Base-by-base conservation (phyloP, 2,329 filamentous ascomycete species). In the Scytalidium sp. region DNA sequence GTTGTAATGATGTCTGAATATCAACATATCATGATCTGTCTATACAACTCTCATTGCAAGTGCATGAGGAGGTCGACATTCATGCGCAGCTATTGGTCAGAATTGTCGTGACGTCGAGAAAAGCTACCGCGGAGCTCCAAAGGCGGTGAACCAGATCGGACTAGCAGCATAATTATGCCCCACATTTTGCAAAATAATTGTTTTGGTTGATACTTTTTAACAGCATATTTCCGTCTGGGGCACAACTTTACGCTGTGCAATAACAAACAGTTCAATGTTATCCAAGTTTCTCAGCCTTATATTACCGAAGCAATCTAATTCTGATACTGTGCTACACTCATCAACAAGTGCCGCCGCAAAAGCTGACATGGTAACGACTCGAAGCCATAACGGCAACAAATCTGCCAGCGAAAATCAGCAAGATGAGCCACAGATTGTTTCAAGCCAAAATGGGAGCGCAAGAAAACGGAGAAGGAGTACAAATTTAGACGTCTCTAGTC, bases 221-320 rank as follows among this genome's bases (percentile, higher is more conserved):
- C n/a, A n/a, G n/a, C n/a, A n/a, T n/a, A n/a, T n/a, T n/a, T n/a
- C n/a, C n/a, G n/a, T n/a, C n/a, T n/a, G 32, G 7, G 17, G 32
- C 17, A 4, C 17, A 36, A 7, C 15, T 36, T n/a, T 8, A 5
- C 32, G 6, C n/a, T n/a, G 32, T n/a, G 17, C 15, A 6, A 36
- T n/a, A 36, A 36, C 4, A 36, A n/a, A n/a, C 27, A 10, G 19
- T 32, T 45, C 45, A 22, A 64, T 64, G 61, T 58, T 64, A 41
- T 60, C 59, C 8, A 55, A 54, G 55, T 42, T 64, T 7, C 52
- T 57, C 39, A 54, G 50, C 43, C 47, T 54, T n/a, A 44, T 61
- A 20, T 47, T 49, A 39, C 47, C 50, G 22, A 41, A 49, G 43
- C 41, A 52, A 45, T 40, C 43, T 27, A 15, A 5, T 15, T 23